Evolutionary conservation across 2,329 filamentous ascomycete species (phyloP), one percentile per base, ranked within the genome.

Genomic region (Botryotinia convoluta): DNA sequence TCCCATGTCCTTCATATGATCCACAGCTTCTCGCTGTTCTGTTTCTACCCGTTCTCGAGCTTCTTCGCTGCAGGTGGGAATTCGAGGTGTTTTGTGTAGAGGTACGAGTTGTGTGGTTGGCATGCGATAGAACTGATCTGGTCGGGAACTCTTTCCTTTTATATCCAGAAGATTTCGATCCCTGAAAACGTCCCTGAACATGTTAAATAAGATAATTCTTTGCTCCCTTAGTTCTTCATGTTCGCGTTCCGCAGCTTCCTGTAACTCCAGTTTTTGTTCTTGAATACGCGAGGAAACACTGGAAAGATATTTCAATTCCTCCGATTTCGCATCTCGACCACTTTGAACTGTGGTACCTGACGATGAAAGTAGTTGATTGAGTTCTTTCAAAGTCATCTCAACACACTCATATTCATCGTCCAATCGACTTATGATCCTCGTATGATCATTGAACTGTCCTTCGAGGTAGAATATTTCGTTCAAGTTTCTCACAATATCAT

Each of bases 381-480:
- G 42, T 68, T 62, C 51, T 45, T 63, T 48, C 29, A 69, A 32
- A 20, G 42, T 22, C n/a, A 22, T 44, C 18, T 54, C 54, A 20
- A 65, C 20, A 16, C 35, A 45, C 8, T 60, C 73, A 10, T 32
- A 22, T 35, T 69, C 45, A 2, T 35, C 48, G 12, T 32, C 44
- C 22, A 61, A 10, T 32, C 60, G 44, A 57, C 60, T 9, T 18
- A 74, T 26, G 44, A 32, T 26, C 8, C 26, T 63, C 6, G 37
- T 54, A 32, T 51, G 44, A 20, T 26, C 16, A 22, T 72, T 35
- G 16, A 73, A 26, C 16, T 68, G 63, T 10, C 60, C 22, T 12
- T 73, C 73, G 9, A 51, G 29, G 20, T 51, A 35, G 8, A 74
- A 54, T 26, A 71, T 54, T 22, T 29, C 54, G 44, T 73, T 73